A percentile compares a stretch with the other conserved stretches of the same genome.
phyloP scores from a whole-genome alignment of 1,284 basidiomycete genomes.

The Lentinus polychrous region DNA sequence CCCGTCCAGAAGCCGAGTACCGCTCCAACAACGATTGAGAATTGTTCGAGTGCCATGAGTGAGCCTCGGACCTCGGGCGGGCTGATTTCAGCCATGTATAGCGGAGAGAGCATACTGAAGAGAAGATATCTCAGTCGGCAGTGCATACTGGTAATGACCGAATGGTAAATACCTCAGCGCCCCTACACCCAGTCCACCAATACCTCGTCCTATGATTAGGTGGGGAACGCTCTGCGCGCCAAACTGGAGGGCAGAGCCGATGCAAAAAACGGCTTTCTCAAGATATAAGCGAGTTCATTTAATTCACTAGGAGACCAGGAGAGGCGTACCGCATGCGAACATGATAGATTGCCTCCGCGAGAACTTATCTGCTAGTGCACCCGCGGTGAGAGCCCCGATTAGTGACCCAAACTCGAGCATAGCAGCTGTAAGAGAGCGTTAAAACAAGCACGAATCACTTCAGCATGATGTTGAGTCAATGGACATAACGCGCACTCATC shows the following conservation, averaged over 20 bases:
- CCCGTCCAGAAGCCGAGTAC: conserved; percentile 80
- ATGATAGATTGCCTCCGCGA: conserved; percentile 65
- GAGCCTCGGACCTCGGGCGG: conserved; percentile 78
- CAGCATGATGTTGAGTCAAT: neutral
- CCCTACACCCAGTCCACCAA: conserved; percentile 77
- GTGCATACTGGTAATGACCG: neutral
- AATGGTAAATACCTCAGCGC: conserved; percentile 48
- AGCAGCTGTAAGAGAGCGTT: conserved; percentile 44
- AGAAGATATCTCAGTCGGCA: too few species aligned
- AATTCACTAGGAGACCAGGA: neutral
- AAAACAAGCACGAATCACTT: neutral
- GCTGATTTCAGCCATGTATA: conserved; percentile 82
- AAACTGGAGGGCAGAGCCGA: conserved; percentile 67
- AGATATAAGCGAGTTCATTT: conserved; percentile 3
- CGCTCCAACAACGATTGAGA: conserved; percentile 72
- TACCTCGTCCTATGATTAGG: conserved; percentile 59
- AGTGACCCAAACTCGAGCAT: conserved; percentile 72
- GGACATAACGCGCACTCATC: conserved; percentile 49
- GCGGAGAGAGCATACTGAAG: conserved; percentile 65
- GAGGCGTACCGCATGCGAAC: conserved; percentile 51
- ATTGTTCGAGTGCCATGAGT: conserved; percentile 72
- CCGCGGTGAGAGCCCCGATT: conserved; percentile 60
- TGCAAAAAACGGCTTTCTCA: conserved; percentile 54
- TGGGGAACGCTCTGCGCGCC: conserved; percentile 47
- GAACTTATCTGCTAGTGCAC: conserved; percentile 58